Percentiles rank a stretch among this genome's conserved stretches.
phyloP scores from a whole-genome alignment of 75 land plant genomes.

The Picea sitchensis region DNA sequence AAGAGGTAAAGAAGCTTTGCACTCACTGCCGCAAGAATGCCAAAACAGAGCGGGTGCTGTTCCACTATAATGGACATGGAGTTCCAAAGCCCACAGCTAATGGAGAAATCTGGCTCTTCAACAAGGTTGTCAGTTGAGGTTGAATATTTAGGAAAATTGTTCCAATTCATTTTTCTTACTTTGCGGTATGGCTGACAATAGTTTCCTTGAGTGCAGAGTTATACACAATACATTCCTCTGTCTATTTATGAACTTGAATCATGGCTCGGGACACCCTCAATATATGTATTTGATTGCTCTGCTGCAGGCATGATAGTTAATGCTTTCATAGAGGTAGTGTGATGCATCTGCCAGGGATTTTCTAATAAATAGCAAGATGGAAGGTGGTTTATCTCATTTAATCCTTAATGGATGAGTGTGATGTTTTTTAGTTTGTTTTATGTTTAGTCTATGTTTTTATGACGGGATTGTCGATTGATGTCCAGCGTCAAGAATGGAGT shows the following conservation, averaged over 20 bases:
- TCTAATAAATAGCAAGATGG: neutral
- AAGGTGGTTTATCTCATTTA: neutral
- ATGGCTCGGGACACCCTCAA: slow-evolving; percentile 93
- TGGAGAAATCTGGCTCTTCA: slow-evolving; percentile 99
- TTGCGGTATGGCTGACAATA: neutral
- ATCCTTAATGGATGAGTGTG: neutral
- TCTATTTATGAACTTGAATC: slow-evolving; percentile 92
- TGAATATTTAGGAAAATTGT: neutral
- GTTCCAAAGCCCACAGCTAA: slow-evolving; percentile 90
- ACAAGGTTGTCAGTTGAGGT: slow-evolving; percentile 49
- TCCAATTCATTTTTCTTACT: neutral
- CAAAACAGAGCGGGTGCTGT: slow-evolving; percentile 81
- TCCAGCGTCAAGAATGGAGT: slow-evolving; percentile 63
- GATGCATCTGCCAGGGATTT: neutral
- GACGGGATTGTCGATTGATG: neutral
- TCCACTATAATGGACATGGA: slow-evolving; percentile 98
- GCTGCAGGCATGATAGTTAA: slow-evolving; percentile 92
- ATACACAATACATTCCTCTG: slow-evolving; percentile 92
- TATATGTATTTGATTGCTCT: slow-evolving; percentile 98
- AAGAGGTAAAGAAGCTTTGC: slow-evolving; percentile 91
- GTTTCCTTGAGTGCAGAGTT: slow-evolving; percentile 48
- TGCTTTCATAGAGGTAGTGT: slow-evolving; percentile 78
- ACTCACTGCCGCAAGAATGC: slow-evolving; percentile 72
- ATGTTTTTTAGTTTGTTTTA: neutral
- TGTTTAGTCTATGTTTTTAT: neutral